phyloP scores from a whole-genome alignment of 805 yeast species.

The Millerozyma miso region DNA sequence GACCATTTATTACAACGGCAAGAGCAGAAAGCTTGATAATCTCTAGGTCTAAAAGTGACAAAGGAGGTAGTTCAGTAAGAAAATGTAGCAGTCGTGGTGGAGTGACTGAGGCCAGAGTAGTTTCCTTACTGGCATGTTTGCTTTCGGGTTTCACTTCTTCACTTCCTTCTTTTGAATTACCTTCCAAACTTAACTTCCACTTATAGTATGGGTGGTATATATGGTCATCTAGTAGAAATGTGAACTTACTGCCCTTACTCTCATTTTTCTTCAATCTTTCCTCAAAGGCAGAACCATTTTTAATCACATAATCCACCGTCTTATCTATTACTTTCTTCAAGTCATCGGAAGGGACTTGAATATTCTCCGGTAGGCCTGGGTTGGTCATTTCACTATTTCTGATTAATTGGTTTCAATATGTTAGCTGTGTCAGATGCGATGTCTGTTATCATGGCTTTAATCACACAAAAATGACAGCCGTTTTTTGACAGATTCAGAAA shows the following conservation, averaged over 20 bases:
- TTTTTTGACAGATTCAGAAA: not conserved
- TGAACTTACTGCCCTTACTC: slow-evolving; percentile 46
- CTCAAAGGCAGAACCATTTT: slow-evolving; percentile 69
- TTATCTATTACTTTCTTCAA: slow-evolving; percentile 55
- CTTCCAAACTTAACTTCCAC: slow-evolving; percentile 36
- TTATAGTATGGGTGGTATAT: slow-evolving; percentile 56
- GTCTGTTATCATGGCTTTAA: not conserved
- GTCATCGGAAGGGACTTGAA: slow-evolving; percentile 48
- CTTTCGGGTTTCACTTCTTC: not conserved
- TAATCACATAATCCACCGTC: slow-evolving; percentile 64
- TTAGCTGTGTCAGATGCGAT: not conserved
- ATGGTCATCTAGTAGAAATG: slow-evolving; percentile 55
- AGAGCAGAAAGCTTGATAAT: slow-evolving; percentile 70
- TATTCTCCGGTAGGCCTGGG: slow-evolving; percentile 6
- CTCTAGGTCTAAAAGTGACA: slow-evolving; percentile 63
- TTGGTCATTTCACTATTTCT: not conserved
- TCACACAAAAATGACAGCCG: not conserved
- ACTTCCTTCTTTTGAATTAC: slow-evolving; percentile 4
- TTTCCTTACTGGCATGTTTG: slow-evolving; percentile 3
- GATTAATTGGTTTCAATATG: not conserved
- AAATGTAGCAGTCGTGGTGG: slow-evolving; percentile 20
- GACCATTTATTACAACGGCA: slow-evolving; percentile 60
- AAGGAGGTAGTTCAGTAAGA: slow-evolving; percentile 26
- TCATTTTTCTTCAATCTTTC: slow-evolving; percentile 47
- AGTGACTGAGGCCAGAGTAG: slow-evolving; percentile 20